Evolutionary conservation across 2,329 filamentous ascomycete genomes (phyloP).

Genomic region (Aspergillus clavatus): DNA sequence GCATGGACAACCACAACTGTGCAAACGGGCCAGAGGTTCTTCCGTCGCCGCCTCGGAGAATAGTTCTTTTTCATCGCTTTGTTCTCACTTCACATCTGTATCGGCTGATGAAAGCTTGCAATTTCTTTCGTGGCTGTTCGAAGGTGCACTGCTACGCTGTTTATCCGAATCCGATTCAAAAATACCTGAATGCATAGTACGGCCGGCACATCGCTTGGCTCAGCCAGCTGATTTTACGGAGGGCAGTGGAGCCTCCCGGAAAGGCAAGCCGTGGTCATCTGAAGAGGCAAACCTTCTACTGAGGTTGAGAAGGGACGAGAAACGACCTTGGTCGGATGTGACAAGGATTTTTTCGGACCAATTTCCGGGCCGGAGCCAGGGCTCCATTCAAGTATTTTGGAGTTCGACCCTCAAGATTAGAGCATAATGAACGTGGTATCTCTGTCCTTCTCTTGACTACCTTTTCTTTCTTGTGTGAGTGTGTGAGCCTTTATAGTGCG

Average conservation of each 20-base stretch:
- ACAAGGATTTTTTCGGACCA: slow-evolving; percentile 7
- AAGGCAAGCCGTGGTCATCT: slow-evolving; percentile 5
- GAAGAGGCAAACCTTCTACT: slow-evolving; percentile 6
- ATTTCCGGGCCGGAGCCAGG: slow-evolving; percentile 6
- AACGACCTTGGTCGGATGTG: slow-evolving; percentile 10
- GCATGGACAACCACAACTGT: not conserved
- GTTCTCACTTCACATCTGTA: slow-evolving; percentile 10
- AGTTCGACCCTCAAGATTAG: slow-evolving; percentile 7
- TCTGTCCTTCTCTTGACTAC: not conserved
- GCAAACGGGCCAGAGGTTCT: slow-evolving; percentile 1
- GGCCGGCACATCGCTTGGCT: slow-evolving; percentile 3
- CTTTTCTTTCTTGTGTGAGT: too few relatives aligned
- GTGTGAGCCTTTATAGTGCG: not conserved
- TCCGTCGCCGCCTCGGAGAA: slow-evolving; percentile 1
- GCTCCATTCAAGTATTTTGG: slow-evolving; percentile 11
- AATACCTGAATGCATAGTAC: not conserved
- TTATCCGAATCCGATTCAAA: not conserved
- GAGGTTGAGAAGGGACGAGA: slow-evolving; percentile 8
- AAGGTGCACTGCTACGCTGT: slow-evolving; percentile 5
- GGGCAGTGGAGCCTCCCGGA: slow-evolving; percentile 1
- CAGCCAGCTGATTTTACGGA: slow-evolving; percentile 2
- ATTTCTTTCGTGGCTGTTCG: slow-evolving; percentile 10
- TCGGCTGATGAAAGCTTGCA: slow-evolving; percentile 3
- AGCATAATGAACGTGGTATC: not conserved
- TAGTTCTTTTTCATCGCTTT: slow-evolving; percentile 5